Conservation (phyloP, 2,329 filamentous ascomycete species). For the Xylariaceae sp. region DNA sequence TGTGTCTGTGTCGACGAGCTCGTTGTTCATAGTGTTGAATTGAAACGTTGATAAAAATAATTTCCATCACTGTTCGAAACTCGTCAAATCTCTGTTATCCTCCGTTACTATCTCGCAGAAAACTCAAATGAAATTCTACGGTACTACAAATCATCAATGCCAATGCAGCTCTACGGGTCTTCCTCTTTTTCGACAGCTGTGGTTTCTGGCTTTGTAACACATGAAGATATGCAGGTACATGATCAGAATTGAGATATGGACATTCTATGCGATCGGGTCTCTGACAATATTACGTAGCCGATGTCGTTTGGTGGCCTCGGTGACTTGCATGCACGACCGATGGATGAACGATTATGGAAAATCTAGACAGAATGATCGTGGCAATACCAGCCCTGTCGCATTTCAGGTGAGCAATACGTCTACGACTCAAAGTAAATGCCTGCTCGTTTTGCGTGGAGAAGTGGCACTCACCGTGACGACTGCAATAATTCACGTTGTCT, state of each 20-base stretch:
- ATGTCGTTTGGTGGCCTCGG: neutral
- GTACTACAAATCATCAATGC: too few relatives aligned
- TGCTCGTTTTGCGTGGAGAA: neutral
- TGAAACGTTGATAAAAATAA: too few relatives aligned
- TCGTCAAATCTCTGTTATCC: too few relatives aligned
- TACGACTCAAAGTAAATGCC: neutral
- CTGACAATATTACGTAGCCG: neutral
- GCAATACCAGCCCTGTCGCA: neutral
- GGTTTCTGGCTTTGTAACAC: too few relatives aligned
- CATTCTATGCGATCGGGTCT: too few relatives aligned
- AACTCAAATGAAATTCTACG: too few relatives aligned
- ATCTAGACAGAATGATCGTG: conserved; percentile 1
- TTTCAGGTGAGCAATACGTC: neutral
- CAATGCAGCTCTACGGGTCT: too few relatives aligned
- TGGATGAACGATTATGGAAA: neutral
- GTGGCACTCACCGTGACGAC: neutral
- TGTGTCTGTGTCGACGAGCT: conserved; percentile 39
- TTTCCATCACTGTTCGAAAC: too few relatives aligned
- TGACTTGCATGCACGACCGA: neutral
- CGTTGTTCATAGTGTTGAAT: conserved; percentile 49
- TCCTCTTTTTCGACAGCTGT: too few relatives aligned
- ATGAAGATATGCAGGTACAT: too few relatives aligned
- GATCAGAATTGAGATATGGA: too few relatives aligned
- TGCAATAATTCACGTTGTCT: neutral
- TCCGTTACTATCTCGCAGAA: too few relatives aligned